These are phyloP conservation scores for Penicillium sp. DNA, from an alignment of 2,329 filamentous ascomycete species.

Conservation along the genomic window DNA sequence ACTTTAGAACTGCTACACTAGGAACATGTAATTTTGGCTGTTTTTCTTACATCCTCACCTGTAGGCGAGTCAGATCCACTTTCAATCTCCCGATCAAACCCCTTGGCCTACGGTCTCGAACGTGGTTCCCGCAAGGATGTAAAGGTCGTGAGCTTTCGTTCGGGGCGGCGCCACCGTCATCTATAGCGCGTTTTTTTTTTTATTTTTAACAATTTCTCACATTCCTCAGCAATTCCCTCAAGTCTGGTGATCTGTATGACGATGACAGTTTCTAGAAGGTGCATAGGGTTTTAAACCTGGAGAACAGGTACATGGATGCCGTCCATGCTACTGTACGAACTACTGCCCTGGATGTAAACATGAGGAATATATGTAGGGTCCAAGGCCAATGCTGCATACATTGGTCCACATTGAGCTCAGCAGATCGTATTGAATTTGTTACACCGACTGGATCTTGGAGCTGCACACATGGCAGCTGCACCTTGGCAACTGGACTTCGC, in stretches of 20 bases:
- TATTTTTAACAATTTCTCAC: background rate
- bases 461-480: constrained; percentile 22
- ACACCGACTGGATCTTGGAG: constrained; percentile 19
- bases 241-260: constrained; percentile 1
- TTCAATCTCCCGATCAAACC: constrained; percentile 14
- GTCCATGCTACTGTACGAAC: background rate
- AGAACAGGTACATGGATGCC: constrained; percentile 2
- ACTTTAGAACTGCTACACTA: background rate
- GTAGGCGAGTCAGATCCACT: constrained; percentile 1
- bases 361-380: constrained; percentile 3
- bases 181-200: constrained; percentile 5
- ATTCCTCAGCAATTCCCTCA: background rate
- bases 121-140: constrained; percentile 22
- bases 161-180: background rate
- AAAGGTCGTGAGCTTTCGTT: constrained; percentile 4
- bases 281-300: constrained; percentile 5
- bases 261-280: constrained; percentile 1
- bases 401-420: constrained; percentile 8
- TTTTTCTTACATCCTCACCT: background rate
- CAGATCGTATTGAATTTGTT: constrained; percentile 11
- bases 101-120: constrained; percentile 18
- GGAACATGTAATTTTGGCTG: background rate
- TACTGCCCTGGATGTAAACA: background rate
- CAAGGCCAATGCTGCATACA: constrained; percentile 1
- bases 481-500: background rate